Base-by-base conservation (phyloP, 2,329 filamentous ascomycete genomes). In the Trichophaea hybrida region DNA sequence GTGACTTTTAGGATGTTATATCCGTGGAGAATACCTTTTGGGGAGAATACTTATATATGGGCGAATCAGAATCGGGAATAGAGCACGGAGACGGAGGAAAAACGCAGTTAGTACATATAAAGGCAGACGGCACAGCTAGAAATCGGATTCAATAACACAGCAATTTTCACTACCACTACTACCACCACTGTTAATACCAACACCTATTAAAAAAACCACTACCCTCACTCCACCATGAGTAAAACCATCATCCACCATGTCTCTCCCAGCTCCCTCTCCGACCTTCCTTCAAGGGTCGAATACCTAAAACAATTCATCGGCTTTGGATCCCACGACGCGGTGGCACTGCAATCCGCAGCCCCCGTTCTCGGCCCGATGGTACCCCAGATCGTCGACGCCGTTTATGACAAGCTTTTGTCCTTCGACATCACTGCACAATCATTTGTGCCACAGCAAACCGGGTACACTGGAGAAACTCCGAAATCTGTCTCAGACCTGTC, bases 341-440 rank as follows among this genome's bases (percentile, higher is more conserved):
- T 66, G n/a, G 68, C 65, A 15, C 66, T 72, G 5, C 59, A 68
- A 24, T 67, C 65, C 4, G 65, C 70, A 0, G 67, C 64, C 37
- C 68, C 70, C 1, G 64, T 70, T 12, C 59, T 72, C 32, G 66
- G 67, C 6, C 68, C 83, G 7, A 78, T 91, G 17, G 88, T 91
- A 65, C 87, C 87, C 1, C 81, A 84, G 51, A 78, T 93, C 24
- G 85, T 90, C 68, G 88, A 89, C 71, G 85, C 88, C 57, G 85
- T 90, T 33, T 91, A 91, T 75, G 81, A 81, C 68, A 91, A 91
- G 70, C 78, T 91, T 0, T 75, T 91, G 7, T 80, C 83, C 68
- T 87, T 86, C 72, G 86, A 90, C 70, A 87, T 91, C 70, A 91
- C 86, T 1, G 85, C 86, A 0, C 79, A 83, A 53, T 84, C 85